Conservation (phyloP, 2,329 filamentous ascomycete genomes). For the Penicillium rolfsii region DNA sequence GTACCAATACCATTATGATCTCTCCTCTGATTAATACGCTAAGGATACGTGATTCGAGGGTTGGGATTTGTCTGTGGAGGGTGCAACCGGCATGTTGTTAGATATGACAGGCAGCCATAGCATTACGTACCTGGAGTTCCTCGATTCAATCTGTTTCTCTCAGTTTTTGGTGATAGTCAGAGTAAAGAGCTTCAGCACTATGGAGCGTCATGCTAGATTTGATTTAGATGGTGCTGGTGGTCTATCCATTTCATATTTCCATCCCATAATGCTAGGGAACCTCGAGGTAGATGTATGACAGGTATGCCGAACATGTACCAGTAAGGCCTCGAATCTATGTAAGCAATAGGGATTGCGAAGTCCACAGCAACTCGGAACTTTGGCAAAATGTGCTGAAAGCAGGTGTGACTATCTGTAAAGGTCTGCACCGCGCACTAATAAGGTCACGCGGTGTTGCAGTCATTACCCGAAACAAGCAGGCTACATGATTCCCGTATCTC, state of each 20-base stretch:
- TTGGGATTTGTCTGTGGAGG: background rate
- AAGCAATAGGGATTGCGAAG: too few species aligned
- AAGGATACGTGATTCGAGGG: conserved; percentile 2
- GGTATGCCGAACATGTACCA: too few species aligned
- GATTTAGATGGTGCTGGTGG: background rate
- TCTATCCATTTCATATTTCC: background rate
- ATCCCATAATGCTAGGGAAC: background rate
- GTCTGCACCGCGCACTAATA: background rate
- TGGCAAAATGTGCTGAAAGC: background rate
- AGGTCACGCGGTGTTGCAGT: background rate
- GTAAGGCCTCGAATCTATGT: too few species aligned
- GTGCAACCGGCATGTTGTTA: conserved; percentile 17
- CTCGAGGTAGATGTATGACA: background rate
- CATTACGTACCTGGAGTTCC: conserved; percentile 15
- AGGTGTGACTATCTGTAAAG: background rate
- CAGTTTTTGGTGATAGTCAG: background rate
- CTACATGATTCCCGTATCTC: background rate
- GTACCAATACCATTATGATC: conserved; percentile 21
- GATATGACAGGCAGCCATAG: conserved; percentile 13
- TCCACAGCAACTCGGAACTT: too few species aligned
- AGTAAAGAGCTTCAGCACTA: background rate
- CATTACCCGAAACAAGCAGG: background rate
- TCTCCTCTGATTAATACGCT: conserved; percentile 11
- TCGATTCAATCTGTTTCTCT: background rate
- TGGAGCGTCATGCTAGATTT: background rate